phyloP scores from a whole-genome alignment of 108 stramenopile genomes.

The Conticribra guillardii region DNA sequence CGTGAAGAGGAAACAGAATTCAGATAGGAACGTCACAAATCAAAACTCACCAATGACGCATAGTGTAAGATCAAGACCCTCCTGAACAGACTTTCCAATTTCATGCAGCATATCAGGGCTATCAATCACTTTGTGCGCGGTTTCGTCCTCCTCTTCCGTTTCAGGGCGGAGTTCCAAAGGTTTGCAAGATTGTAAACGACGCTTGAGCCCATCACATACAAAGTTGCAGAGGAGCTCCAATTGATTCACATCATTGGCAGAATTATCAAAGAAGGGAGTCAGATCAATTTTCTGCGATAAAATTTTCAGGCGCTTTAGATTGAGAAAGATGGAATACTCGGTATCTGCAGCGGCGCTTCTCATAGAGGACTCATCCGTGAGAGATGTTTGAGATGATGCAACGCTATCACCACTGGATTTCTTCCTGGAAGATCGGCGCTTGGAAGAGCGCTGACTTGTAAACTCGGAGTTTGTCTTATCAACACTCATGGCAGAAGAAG shows the following conservation, averaged over 20 bases:
- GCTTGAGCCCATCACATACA: conserved; percentile 40
- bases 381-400: conserved; percentile 27
- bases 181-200: conserved; percentile 37
- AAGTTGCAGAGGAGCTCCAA: conserved; percentile 45
- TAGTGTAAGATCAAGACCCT: conserved; percentile 59
- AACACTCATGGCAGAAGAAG: conserved; percentile 35
- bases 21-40: no score
- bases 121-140: conserved; percentile 53
- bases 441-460: conserved; percentile 24
- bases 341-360: conserved; percentile 46
- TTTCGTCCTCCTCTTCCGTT: conserved; percentile 25
- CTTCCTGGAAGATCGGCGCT: conserved; percentile 35
- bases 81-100: conserved; percentile 53
- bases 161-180: conserved; percentile 37
- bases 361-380: conserved; percentile 29
- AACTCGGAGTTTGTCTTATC: conserved; percentile 24
- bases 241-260: conserved; percentile 42
- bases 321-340: conserved; percentile 63
- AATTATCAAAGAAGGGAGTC: conserved; percentile 26
- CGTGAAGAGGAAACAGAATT: no score
- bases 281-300: conserved; percentile 59
- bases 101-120: conserved; percentile 43
- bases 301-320: conserved; percentile 63
- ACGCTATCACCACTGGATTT: conserved; percentile 17
- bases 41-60: conserved; percentile 45